Conservation (phyloP, 148 eudicot species). For the Simmondsia chinensis region DNA sequence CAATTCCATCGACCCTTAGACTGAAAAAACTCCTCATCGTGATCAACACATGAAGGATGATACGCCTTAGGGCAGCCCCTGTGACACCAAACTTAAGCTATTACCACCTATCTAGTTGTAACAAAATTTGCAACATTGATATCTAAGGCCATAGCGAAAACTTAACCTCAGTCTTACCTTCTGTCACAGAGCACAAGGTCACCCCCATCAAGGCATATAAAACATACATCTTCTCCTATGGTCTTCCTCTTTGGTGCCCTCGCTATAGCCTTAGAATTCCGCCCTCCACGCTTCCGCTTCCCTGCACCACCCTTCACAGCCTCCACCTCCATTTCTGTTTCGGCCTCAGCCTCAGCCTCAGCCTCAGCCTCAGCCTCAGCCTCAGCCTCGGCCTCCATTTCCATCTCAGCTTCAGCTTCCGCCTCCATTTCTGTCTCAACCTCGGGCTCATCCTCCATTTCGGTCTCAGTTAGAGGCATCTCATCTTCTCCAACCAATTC, state of each 20-base stretch:
- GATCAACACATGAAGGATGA: slow-evolving; percentile 88
- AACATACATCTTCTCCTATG: slow-evolving; percentile 86
- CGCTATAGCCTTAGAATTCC: slow-evolving; percentile 23
- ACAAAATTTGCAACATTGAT: not conserved
- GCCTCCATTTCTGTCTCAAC: not conserved
- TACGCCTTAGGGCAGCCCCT: slow-evolving; percentile 95
- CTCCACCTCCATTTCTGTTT: slow-evolving; percentile 23
- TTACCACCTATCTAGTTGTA: slow-evolving; percentile 2
- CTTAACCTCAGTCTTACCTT: slow-evolving; percentile 27
- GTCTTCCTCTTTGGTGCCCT: slow-evolving; percentile 35
- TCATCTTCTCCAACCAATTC: slow-evolving; percentile 1
- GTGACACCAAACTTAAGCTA: slow-evolving; percentile 10
- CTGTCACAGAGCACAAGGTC: slow-evolving; percentile 90
- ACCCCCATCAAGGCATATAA: slow-evolving; percentile 95
- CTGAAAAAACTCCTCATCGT: slow-evolving; percentile 72
- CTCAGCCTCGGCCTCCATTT: slow-evolving; percentile 11
- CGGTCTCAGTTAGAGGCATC: not conserved
- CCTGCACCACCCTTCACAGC: slow-evolving; percentile 38
- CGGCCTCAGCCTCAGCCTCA: slow-evolving; percentile 3
- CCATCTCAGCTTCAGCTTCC: slow-evolving; percentile 8
- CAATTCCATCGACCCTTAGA: slow-evolving; percentile 89
- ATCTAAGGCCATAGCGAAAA: not conserved
- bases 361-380: slow-evolving; percentile 10
- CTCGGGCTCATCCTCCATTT: not conserved
- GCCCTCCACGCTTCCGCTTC: slow-evolving; percentile 71